A percentile compares a stretch with the other conserved stretches of the same genome.
Conservation (phyloP, 495 filamentous ascomycete genomes). For the Neohortaea acidophila region DNA sequence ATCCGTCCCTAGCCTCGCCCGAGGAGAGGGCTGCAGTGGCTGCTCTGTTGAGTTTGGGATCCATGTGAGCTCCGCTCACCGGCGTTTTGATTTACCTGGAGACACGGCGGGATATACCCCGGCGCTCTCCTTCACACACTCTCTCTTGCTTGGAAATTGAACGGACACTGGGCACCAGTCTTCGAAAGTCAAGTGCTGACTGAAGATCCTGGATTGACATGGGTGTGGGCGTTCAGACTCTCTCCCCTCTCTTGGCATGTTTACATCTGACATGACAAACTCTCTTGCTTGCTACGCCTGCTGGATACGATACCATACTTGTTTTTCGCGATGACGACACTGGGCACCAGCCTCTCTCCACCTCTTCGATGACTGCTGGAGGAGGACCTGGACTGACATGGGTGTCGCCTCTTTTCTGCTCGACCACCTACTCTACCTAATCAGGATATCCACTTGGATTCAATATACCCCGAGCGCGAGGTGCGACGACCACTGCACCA, state of each 20-base stretch:
- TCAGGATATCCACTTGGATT: too few species aligned
- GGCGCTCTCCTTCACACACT: neutral
- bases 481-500: too few species aligned
- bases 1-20: slow-evolving; percentile 19
- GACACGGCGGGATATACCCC: slow-evolving; percentile 1
- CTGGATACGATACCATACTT: too few species aligned
- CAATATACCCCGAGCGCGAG: too few species aligned
- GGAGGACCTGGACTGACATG: slow-evolving; percentile 16
- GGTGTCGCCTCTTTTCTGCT: slow-evolving; percentile 4
- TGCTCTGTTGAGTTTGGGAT: slow-evolving; percentile 69
- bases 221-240: neutral
- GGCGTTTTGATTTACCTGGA: slow-evolving; percentile 1
- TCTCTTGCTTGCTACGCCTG: too few species aligned
- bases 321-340: too few species aligned
- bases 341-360: slow-evolving; percentile 17
- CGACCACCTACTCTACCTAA: too few species aligned
- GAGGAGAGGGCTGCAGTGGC: slow-evolving; percentile 76
- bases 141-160: slow-evolving; percentile 11
- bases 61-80: slow-evolving; percentile 47
- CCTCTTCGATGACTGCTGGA: too few species aligned
- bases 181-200: slow-evolving; percentile 10
- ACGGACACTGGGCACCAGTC: slow-evolving; percentile 13
- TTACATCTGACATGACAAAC: too few species aligned
- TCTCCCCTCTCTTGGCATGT: neutral
- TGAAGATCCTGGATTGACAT: slow-evolving; percentile 10